phyloP scores from a whole-genome alignment of 768 basidiomycete genomes.

The Amanita thiersii region DNA sequence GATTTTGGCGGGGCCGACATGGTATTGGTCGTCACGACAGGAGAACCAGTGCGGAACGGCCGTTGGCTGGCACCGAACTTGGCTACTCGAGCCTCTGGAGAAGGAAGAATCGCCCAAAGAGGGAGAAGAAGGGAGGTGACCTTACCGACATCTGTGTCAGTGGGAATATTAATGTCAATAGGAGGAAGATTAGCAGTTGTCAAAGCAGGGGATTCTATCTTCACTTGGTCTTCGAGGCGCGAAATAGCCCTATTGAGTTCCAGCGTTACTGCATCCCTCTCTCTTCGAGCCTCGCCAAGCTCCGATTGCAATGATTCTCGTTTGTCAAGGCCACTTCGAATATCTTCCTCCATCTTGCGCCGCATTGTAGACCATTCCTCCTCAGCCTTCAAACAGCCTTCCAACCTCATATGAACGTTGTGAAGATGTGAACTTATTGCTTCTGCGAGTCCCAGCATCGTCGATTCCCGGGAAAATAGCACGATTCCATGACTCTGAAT shows the following conservation, averaged over 20 bases:
- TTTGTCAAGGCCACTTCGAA: slow-evolving; percentile 35
- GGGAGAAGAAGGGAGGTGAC: slow-evolving; percentile 59
- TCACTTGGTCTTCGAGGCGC: not conserved
- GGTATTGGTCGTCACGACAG: slow-evolving; percentile 28
- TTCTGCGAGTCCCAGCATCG: slow-evolving; percentile 38
- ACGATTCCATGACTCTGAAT: slow-evolving; percentile 51
- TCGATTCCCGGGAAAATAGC: slow-evolving; percentile 42
- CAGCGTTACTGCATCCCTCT: slow-evolving; percentile 29
- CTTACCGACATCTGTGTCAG: slow-evolving; percentile 38
- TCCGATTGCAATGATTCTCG: slow-evolving; percentile 40
- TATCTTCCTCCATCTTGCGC: slow-evolving; percentile 41
- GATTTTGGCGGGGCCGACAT: slow-evolving; percentile 28
- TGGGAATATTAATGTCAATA: slow-evolving; percentile 18
- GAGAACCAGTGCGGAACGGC: slow-evolving; percentile 41
- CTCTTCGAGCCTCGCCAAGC: slow-evolving; percentile 43
- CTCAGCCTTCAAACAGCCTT: slow-evolving; percentile 31
- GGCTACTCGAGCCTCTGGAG: slow-evolving; percentile 71
- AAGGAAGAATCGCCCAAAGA: slow-evolving; percentile 78
- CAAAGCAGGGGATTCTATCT: slow-evolving; percentile 5
- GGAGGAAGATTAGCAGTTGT: slow-evolving; percentile 16
- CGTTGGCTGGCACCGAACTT: slow-evolving; percentile 41
- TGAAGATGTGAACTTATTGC: slow-evolving; percentile 46
- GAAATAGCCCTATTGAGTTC: slow-evolving; percentile 5
- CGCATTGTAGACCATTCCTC: slow-evolving; percentile 39
- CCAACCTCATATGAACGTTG: slow-evolving; percentile 35